Evolutionary conservation across 2,329 filamentous ascomycete genomes (phyloP), one percentile per base, ranked within the genome.

Genomic region (Fusarium bulbicola): DNA sequence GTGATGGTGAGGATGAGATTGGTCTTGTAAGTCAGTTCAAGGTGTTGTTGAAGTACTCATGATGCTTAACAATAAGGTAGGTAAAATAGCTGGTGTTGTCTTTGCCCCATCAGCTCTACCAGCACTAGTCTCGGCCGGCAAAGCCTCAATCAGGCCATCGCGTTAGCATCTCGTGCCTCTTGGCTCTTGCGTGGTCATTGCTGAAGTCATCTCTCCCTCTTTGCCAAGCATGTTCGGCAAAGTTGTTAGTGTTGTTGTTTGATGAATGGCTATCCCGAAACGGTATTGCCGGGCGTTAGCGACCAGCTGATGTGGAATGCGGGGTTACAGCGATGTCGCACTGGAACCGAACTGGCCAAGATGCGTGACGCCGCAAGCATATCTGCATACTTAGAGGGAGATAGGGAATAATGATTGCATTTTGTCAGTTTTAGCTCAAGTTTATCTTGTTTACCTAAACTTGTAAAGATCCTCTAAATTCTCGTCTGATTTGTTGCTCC

Each of bases 241-340:
- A 8, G 34, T 54, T 14, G 50, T n/a, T 40, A 54, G 50, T n/a
- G 50, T 54, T n/a, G 50, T 54, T 28, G 24, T n/a, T 30, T 30
- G 14, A 39, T 4, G 24, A 4, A n/a, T 43, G 59, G 59, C 3
- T 59, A 62, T 62, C 52, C 52, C 15, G 10, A 36, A 11, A 9
- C 15, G 40, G 40, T 16, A 59, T 59, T 62, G 28, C 59, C 52
- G 52, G 7, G 1, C 2, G 24, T 30, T 21, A 15, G 16, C 3
- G 18, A n/a, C 16, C 32, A 28, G 11, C 20, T 20, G 50, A 62
- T 15, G 14, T 12, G 9, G 40, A 46, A 28, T 62, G 59, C 40
- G 59, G 59, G 52, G 59, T 62, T 32, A 24, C 20, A 47, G 37
- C 26, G 40, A 59, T 59, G 28, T 45, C 52, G 54, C 58, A 39